Evolutionary conservation across 192 early-diverging fungal species (phyloP).

Genomic region (Ramicandelaber brevisporus): DNA sequence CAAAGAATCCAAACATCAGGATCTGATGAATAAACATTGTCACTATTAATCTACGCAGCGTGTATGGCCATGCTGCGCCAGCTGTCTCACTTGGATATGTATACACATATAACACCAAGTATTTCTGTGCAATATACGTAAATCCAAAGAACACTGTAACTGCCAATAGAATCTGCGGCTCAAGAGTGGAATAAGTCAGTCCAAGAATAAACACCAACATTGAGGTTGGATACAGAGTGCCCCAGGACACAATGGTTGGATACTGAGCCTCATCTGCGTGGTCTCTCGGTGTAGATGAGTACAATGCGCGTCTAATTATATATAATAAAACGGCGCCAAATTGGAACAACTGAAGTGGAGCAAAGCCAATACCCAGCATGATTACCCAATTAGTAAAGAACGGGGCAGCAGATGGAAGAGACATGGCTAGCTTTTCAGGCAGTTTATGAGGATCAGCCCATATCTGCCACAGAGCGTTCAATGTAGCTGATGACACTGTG

Average conservation of each 20-base stretch:
- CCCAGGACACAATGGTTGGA: slow-evolving; percentile 41
- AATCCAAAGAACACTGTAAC: slow-evolving; percentile 36
- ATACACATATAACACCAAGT: slow-evolving; percentile 51
- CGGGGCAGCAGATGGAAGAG: slow-evolving; percentile 38
- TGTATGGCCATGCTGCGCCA: slow-evolving; percentile 43
- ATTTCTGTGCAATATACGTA: slow-evolving; percentile 44
- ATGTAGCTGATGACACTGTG: slow-evolving; percentile 39
- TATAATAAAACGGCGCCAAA: slow-evolving; percentile 32
- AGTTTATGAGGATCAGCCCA: slow-evolving; percentile 32
- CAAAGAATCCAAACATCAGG: slow-evolving; percentile 28
- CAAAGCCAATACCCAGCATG: slow-evolving; percentile 38
- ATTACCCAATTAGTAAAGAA: slow-evolving; percentile 57
- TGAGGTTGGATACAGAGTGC: slow-evolving; percentile 37
- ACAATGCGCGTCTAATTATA: slow-evolving; percentile 20
- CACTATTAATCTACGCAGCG: slow-evolving; percentile 36
- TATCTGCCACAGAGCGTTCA: slow-evolving; percentile 30
- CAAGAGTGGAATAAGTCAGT: slow-evolving; percentile 54
- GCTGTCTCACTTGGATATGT: slow-evolving; percentile 48
- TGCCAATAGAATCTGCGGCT: slow-evolving; percentile 41
- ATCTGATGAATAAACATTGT: slow-evolving; percentile 37
- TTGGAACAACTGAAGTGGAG: slow-evolving; percentile 44
- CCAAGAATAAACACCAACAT: slow-evolving; percentile 43
- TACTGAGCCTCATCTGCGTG: slow-evolving; percentile 46
- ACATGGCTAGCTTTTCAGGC: slow-evolving; percentile 30
- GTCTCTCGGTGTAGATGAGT: slow-evolving; percentile 54